Evolutionary conservation across 2,329 filamentous ascomycete genomes (phyloP), one percentile per base, ranked within the genome.

Genomic region (Talaromyces islandicus): DNA sequence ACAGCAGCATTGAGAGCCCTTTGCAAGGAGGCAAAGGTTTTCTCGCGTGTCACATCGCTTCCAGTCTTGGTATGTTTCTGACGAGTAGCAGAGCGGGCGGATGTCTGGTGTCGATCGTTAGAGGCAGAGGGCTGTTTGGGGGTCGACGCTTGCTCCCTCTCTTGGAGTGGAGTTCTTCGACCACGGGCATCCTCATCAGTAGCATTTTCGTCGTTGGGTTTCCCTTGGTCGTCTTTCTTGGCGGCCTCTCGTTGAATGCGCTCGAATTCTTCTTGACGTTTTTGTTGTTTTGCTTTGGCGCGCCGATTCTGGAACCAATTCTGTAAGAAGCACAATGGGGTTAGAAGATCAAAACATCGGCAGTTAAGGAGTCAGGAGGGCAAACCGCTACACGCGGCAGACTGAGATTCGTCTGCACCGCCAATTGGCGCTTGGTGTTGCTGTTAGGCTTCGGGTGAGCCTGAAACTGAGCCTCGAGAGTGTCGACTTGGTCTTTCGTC

Each of bases 231-330:
- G 7, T 62, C 60, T 11, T 67, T 66, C 41, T 67, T 65, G 38
- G 62, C 62, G 11, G 65, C 66, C 50, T 64, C 62, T 51, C 61
- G 74, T 62, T 78, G 77, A 70, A 76, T 75, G 60, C 72, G 74
- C 66, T 80, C 77, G 59, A 76, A 80, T 66, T 80, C 78, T 65
- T 78, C 77, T 64, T 80, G 78, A 59, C 77, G 72, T 63, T 75
- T 80, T 66, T 81, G 78, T 64, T 81, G 78, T 65, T 81, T 81
- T 55, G 79, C 79, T 65, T 81, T 81, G 59, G 79, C 79, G 53
- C 79, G 76, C 62, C 79, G 75, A 64, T 81, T 81, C 64, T 81
- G 79, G 66, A 81, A 81, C 79, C 79, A 81, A 63, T 81, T 81
- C 79, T 81, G 62, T 48, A 61, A n/a, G 25, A 67, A 54, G 35